Evolutionary conservation across 345 rosid genomes (phyloP), one percentile per base, ranked within the genome.

Genomic region (Rhodomyrtus tomentosa): DNA sequence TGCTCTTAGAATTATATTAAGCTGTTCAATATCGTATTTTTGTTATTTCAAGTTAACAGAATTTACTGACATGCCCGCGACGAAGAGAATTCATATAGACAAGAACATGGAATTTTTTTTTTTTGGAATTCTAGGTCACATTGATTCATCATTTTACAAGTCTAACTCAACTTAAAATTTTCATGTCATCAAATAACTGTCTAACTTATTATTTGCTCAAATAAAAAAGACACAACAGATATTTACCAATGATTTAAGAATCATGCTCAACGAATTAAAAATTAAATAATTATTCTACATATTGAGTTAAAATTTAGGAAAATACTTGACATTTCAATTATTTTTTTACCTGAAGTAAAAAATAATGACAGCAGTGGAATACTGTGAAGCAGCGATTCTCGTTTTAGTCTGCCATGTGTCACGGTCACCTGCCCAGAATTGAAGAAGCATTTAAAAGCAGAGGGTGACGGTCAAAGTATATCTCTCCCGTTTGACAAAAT

Each of bases 101-200:
- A 0, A 29, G 74, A 62, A 7, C 2, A 1, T 62, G 40, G n/a
- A n/a, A n/a, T n/a, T n/a, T n/a, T n/a, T n/a, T n/a, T n/a, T n/a
- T n/a, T 27, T 38, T 5, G 18, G 5, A 27, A 7, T 29, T 16
- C 0, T 5, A 18, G 20, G 6, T 4, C 3, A 8, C 1, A 2
- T 8, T 0, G 2, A 18, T 68, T 0, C 10, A 5, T 68, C 25
- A 2, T 18, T 20, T 36, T 68, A 32, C 36, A 32, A 18, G 2
- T 9, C 25, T 20, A 18, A 68, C 0, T 0, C 0, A 9, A 0
- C 21, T 0, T 5, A 9, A 18, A 36, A 36, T 9, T 21, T 8
- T 36, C 6, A 36, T 10, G 25, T 36, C 5, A 36, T 68, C 10
- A 68, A 20, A 36, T 68, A 68, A 18, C 50, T 20, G 3, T 1